A percentile compares a stretch with the other conserved stretches of the same genome.
Evolutionary conservation across 768 basidiomycete species (phyloP).

Genomic region (Lentinula detonsa): DNA sequence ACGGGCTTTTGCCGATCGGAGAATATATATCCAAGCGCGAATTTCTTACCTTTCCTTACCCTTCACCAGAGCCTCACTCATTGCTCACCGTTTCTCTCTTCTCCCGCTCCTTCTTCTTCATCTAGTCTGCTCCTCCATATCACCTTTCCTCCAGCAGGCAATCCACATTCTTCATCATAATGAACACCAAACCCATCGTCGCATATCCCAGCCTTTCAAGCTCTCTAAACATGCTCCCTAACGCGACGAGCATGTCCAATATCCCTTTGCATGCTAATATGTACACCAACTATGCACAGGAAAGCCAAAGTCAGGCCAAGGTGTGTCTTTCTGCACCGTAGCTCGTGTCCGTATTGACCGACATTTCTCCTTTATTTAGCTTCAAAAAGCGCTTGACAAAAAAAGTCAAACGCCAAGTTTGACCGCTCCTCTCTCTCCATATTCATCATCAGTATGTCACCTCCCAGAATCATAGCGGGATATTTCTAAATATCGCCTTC

Average conservation of each 20-base stretch:
- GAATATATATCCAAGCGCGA: not conserved
- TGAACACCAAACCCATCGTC: conserved; percentile 46
- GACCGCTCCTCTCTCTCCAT: conserved; percentile 10
- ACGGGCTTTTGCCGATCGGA: not conserved
- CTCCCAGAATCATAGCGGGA: not conserved
- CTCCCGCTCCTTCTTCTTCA: not conserved
- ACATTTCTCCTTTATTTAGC: conserved; percentile 25
- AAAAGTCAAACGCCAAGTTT: conserved; percentile 30
- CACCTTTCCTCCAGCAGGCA: conserved; percentile 1
- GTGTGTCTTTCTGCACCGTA: conserved; percentile 26
- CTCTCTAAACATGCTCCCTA: conserved; percentile 61
- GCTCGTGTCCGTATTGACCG: not conserved
- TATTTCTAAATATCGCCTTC: not conserved
- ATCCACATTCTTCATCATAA: conserved; percentile 26
- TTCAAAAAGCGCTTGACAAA: conserved; percentile 54
- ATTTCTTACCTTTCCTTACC: not conserved
- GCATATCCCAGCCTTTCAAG: conserved; percentile 70
- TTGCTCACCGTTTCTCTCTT: not conserved
- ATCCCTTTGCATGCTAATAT: conserved; percentile 64
- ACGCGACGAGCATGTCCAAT: conserved; percentile 63
- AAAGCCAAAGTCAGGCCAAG: conserved; percentile 62
- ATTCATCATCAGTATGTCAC: conserved; percentile 8
- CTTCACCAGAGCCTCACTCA: not conserved
- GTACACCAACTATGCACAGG: conserved; percentile 61
- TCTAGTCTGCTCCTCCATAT: not conserved